phyloP scores from a whole-genome alignment of 371 early-diverging fungal species.

The Haplosporangium sp. region DNA sequence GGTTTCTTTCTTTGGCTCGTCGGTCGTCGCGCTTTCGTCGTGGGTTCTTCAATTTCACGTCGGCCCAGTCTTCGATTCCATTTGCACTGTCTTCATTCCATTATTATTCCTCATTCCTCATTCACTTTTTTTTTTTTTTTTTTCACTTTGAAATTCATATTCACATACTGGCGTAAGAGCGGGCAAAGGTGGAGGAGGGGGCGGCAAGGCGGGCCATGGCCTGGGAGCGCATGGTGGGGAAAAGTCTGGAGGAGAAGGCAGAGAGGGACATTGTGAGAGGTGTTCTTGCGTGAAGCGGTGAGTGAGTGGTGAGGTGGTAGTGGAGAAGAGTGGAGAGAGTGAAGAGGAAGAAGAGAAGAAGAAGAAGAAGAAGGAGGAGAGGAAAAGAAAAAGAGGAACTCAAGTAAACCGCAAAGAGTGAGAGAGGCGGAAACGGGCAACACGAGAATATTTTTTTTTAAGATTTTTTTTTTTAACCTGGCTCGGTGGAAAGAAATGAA shows the following conservation, averaged over 20 bases:
- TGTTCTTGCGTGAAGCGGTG: background rate
- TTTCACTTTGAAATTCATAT: background rate
- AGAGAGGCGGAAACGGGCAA: conserved; percentile 10
- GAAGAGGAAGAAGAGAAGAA: background rate
- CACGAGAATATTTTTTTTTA: conserved; percentile 22
- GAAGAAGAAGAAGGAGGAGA: conserved; percentile 1
- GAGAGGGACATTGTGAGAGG: conserved; percentile 39
- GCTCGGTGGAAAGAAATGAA: conserved; percentile 44
- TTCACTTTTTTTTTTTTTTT: background rate
- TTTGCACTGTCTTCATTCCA: no score
- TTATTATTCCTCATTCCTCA: no score
- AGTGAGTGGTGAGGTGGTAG: conserved; percentile 1
- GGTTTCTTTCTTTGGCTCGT: no score
- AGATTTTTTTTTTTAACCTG: conserved; percentile 33
- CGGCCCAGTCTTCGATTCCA: no score
- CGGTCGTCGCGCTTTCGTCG: no score
- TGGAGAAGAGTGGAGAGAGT: background rate
- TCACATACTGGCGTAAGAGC: conserved; percentile 43
- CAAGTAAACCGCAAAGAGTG: no score
- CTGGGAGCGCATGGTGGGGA: conserved; percentile 53
- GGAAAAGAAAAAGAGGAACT: background rate
- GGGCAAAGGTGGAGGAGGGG: conserved; percentile 47
- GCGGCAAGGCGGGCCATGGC: conserved; percentile 45
- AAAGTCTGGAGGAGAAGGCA: conserved; percentile 47
- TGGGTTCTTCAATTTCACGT: no score